These are phyloP conservation scores for Calocera viscosa DNA, from an alignment of 768 basidiomycete species.

Conservation along the genomic window DNA sequence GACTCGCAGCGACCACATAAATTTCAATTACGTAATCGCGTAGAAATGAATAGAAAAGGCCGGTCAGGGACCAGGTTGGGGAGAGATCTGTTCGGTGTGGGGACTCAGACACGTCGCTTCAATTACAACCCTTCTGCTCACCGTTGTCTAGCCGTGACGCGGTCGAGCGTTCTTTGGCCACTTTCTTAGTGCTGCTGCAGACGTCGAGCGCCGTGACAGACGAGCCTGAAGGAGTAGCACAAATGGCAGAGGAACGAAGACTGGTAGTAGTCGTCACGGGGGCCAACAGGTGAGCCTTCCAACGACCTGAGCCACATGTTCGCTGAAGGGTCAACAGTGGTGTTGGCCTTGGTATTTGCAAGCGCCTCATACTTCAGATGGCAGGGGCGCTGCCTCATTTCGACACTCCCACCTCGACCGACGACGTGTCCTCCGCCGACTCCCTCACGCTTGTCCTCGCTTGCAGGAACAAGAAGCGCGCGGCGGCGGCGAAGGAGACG, in stretches of 20 bases:
- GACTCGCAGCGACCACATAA: no score
- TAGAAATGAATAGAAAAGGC: no score
- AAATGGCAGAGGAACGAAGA: conserved; percentile 2
- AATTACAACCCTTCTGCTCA: neutral
- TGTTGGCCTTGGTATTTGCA: conserved; percentile 71
- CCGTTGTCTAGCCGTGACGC: no score
- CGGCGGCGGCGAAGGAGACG: conserved; percentile 45
- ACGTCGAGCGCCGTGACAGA: no score
- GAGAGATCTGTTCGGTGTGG: no score
- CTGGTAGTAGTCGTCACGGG: conserved; percentile 57
- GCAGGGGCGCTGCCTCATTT: conserved; percentile 41
- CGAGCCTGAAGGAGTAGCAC: no score
- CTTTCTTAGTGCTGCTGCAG: no score
- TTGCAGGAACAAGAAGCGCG: conserved; percentile 55
- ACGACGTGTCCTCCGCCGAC: conserved; percentile 33
- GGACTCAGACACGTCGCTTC: no score
- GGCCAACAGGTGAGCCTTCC: conserved; percentile 44
- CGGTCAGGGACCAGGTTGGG: no score
- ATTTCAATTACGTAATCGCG: no score
- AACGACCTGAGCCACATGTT: conserved; percentile 11
- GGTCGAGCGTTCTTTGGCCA: no score
- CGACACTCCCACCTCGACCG: conserved; percentile 29
- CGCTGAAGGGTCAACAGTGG: no score
- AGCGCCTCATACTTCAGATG: conserved; percentile 59
- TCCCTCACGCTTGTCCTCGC: conserved; percentile 69